A percentile compares a stretch with the other conserved stretches of the same genome.
Evolutionary conservation across 176 grass and related monocot species (phyloP).

Genomic region (Puya raimondii): DNA sequence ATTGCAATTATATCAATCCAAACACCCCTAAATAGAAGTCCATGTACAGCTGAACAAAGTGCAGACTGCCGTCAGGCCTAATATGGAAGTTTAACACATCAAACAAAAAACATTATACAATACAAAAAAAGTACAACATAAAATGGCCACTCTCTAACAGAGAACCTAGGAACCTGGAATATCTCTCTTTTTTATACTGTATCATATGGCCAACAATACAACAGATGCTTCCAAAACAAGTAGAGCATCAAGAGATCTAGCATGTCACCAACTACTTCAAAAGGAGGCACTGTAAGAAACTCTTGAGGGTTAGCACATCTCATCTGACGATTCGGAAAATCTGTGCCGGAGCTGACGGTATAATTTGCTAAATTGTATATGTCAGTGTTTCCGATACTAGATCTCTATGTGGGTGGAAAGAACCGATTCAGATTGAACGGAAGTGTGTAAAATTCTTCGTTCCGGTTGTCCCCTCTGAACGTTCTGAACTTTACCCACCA

Average conservation of each 20-base stretch:
- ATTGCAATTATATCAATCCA: no score
- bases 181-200: not conserved
- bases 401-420: constrained; percentile 36
- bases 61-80: not conserved
- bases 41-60: no score
- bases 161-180: not conserved
- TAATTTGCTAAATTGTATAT: not conserved
- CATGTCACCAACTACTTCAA: not conserved
- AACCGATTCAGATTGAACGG: constrained; percentile 94
- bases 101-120: not conserved
- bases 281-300: not conserved
- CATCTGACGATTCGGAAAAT: no score
- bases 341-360: no score
- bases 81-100: not conserved
- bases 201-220: not conserved
- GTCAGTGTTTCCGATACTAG: not conserved
- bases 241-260: not conserved
- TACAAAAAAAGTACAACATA: not conserved
- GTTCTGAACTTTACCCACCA: constrained; percentile 91
- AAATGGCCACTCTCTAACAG: not conserved
- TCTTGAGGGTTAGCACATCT: no score
- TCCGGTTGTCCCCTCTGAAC: constrained; percentile 70
- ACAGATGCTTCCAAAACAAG: not conserved
- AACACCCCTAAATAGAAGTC: no score
- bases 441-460: constrained; percentile 84